These are phyloP conservation scores for Fraxinus albicans DNA, from an alignment of 305 asterid genomes.

Conservation along the genomic window DNA sequence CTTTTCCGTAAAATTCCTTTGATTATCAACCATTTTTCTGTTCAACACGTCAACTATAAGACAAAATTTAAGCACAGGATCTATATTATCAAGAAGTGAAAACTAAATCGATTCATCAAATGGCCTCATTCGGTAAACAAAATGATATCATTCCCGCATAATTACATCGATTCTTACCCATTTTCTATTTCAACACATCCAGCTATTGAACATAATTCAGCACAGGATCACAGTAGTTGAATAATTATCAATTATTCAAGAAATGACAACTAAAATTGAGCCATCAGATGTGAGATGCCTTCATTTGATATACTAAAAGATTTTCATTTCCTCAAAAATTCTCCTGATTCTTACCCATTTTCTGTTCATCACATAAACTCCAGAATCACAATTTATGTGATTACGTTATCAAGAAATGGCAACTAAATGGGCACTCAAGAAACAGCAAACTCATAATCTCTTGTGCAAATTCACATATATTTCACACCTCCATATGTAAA, in stretches of 20 bases:
- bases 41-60: conserved; percentile 19
- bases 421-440: not conserved
- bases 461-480: not conserved
- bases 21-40: conserved; percentile 51
- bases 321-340: not conserved
- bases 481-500: not conserved
- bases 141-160: conserved; percentile 20
- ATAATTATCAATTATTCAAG: not conserved
- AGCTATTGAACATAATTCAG: conserved; percentile 21
- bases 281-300: not conserved
- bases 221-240: not conserved
- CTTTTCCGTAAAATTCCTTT: conserved; percentile 26
- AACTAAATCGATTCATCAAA: not conserved
- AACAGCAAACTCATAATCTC: not conserved
- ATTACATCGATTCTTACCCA: conserved; percentile 46
- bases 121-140: conserved; percentile 26
- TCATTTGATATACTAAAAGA: not conserved
- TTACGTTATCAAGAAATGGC: not conserved
- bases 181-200: conserved; percentile 27
- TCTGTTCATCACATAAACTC: not conserved
- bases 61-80: not conserved
- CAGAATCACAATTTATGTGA: not conserved
- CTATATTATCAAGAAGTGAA: not conserved
- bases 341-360: not conserved
- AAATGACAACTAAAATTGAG: not conserved